Base-by-base conservation (phyloP, 495 filamentous ascomycete species). In the Talaromyces adpressus region DNA sequence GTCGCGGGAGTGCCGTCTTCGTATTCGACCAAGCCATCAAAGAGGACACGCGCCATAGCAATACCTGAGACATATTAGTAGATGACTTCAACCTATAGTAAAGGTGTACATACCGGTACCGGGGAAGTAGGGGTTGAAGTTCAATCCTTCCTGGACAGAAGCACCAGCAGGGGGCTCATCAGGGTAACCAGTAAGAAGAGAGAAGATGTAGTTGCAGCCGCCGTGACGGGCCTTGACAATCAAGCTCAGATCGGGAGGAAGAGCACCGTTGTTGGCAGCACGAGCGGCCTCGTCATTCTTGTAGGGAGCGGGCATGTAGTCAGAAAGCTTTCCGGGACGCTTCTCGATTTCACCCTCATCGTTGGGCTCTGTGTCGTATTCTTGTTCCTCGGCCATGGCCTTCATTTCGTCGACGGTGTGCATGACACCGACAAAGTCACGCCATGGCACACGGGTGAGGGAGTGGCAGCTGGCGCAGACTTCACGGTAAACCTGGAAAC, bases 71-170 rank as follows among this genome's bases (percentile, higher is more conserved):
- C 47, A 57, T 0, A 57, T 63, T 5, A 23, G 18, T 22, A 20
- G 12, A 16, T 27, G 2, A 47, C 25, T 16, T 25, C 29, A 1
- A 41, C 16, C 18, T 2, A 56, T 27, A 25, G 34, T 57, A 57
- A 67, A 57, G 57, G 70, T 59, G 25, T 45, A 63, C 78, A 54
- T 79, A 84, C 85, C 94, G 66, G 94, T 98, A 69, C 95, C 95
- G 59, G 94, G 94, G 87, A 99, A 99, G 83, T 97, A 99, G 29
- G 94, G 94, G 86, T 99, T 99, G 86, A 99, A 99, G 85, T 98
- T 96, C 74, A 99, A 86, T 66, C 94, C 94, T 63, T 87, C 84
- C 63, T 84, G 83, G 66, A 99, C 85, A 64, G 79, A 75, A 64
- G 87, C 91, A 69, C 94, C 94, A 47, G 94, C 89, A 12, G 94